Base-by-base conservation (phyloP, 192 early-diverging fungal genomes). In the Umbelopsis vinacea region DNA sequence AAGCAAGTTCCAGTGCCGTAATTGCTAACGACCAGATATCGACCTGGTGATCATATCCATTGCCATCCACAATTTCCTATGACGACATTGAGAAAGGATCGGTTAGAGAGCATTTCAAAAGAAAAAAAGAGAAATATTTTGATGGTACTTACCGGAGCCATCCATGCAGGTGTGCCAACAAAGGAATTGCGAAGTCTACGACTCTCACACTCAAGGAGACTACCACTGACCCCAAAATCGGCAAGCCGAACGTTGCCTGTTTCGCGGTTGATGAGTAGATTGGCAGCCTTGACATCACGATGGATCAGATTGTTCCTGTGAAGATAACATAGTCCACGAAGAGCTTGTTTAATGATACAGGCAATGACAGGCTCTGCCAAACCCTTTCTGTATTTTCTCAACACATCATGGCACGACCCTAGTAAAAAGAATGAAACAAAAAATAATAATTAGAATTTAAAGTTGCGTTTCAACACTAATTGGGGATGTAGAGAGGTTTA, bases 261-360 rank as follows among this genome's bases (percentile, higher is more conserved):
- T 33, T 74, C 88, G 8, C 77, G 80, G 69, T 89, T 84, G 45
- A 92, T 78, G 45, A 92, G 76, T 52, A 91, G 57, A 74, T 92
- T 92, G 11, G 88, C 89, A 7, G 88, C 88, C 74, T 92, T 92
- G 52, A 92, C 81, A 72, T 92, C 90, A 14, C 90, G 84, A 74
- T 92, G 90, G 38, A 92, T 85, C 21, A 91, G 48, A 19, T 83
- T 86, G 67, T 87, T 86, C 26, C 76, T 76, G 75, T 92, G 90
- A 24, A 92, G 80, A 72, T 92, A 92, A 14, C 87, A 89, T 19
- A 92, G 69, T 1, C 89, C 90, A 66, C 86, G 85, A 12, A 89
- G 72, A 0, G 81, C 73, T 45, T 79, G 77, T 15, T 63, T 63
- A 0, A 79, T 23, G n/a, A 79, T 79, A 52, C 77, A 71, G 47